Base-by-base conservation (phyloP, 1,284 basidiomycete species). In the Trametes pubescens region DNA sequence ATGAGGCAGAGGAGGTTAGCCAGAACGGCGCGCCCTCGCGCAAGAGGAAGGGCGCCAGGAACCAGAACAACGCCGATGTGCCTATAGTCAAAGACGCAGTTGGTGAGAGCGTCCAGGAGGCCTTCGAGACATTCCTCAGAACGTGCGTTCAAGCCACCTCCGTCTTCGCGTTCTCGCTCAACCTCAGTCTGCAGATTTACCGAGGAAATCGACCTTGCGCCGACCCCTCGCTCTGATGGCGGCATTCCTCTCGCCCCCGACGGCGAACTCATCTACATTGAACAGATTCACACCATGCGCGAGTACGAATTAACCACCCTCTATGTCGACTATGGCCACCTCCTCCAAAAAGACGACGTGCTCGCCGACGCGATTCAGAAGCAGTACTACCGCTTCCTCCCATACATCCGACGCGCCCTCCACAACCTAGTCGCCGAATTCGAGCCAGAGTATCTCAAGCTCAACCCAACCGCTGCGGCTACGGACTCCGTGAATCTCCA, bases 311-410 rank as follows among this genome's bases (percentile, higher is more conserved):
- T 97, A 57, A 95, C 95, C 2, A 99, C 97, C 0, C 90, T 99
- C 71, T 99, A 98, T 74, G 92, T 99, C 77, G 96, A 99, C 81
- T 99, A 92, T 69, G 87, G 89, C 14, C 96, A 99, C 76, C 84
- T 99, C 24, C 85, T 98, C 24, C 89, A 92, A 73, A 86, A 90
- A 61, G 96, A 99, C 75, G 95, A 96, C 69, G 90, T 96, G 1
- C 89, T 99, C 11, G 96, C 96, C 0, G 88, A 92, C 62, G 96
- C 97, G 4, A 95, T 99, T 68, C 90, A 93, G 70, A 91, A 89
- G 61, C 95, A 98, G 75, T 99, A 99, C 78, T 99, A 98, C 76
- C 90, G 97, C 72, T 99, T 99, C 80, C 82, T 99, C 6, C 97
- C 97, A 0, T 99, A 94, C 78, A 86, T 99, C 51, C 90, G 94